phyloP scores from a whole-genome alignment of 768 basidiomycete genomes.

The Rubroboletus satanas region DNA sequence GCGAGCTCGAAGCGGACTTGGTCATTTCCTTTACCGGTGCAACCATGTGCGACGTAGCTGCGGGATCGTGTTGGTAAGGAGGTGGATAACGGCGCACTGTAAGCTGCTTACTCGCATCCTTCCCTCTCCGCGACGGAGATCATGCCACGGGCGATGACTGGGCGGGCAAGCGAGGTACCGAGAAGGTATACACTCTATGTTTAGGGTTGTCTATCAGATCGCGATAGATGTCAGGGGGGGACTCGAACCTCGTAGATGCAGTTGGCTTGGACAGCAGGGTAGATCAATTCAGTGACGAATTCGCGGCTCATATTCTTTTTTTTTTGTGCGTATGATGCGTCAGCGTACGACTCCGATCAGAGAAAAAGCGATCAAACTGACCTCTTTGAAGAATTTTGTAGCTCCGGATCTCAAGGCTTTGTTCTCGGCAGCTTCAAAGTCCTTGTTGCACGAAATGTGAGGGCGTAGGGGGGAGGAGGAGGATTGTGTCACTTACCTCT shows the following conservation, averaged over 20 bases:
- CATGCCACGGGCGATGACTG: slow-evolving; percentile 99
- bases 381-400: slow-evolving; percentile 93
- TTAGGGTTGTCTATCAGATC: background rate
- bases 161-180: slow-evolving; percentile 95
- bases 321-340: background rate
- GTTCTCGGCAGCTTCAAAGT: slow-evolving; percentile 85
- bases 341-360: background rate
- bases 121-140: slow-evolving; percentile 87
- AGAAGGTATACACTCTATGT: slow-evolving; percentile 91
- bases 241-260: slow-evolving; percentile 88
- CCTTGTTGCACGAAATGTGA: slow-evolving; percentile 48
- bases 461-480: background rate
- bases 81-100: background rate
- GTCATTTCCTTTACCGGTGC: slow-evolving; percentile 99
- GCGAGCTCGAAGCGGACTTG: slow-evolving; percentile 99
- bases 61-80: background rate
- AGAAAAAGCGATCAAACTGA: slow-evolving; percentile 26
- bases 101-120: slow-evolving; percentile 82
- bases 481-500: slow-evolving; percentile 47
- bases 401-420: slow-evolving; percentile 92
- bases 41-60: slow-evolving; percentile 95
- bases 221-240: background rate
- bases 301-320: slow-evolving; percentile 89
- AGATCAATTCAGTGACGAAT: slow-evolving; percentile 94
- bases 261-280: slow-evolving; percentile 97